Conservation (phyloP, 2,329 filamentous ascomycete species). For the Sphaceloma murrayae region DNA sequence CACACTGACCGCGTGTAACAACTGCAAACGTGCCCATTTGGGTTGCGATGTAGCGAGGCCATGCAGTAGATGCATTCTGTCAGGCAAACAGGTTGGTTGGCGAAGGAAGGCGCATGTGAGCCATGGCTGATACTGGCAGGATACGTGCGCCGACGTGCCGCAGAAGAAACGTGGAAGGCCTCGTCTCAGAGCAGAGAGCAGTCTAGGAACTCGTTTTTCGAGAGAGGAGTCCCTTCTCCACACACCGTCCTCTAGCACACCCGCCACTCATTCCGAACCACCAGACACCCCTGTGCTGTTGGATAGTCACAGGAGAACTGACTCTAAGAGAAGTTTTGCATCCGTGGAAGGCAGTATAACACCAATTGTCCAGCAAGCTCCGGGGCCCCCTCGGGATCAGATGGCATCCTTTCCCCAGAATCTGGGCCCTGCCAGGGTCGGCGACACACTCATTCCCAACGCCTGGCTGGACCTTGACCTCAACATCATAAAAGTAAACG, state of each 20-base stretch:
- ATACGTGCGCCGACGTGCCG: slow-evolving; percentile 71
- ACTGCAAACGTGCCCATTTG: slow-evolving; percentile 76
- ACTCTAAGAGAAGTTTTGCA: slow-evolving; percentile 27
- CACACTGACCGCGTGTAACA: slow-evolving; percentile 75
- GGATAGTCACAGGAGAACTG: slow-evolving; percentile 24
- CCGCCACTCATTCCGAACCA: slow-evolving; percentile 3
- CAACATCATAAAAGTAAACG: slow-evolving; percentile 38
- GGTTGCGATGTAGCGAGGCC: slow-evolving; percentile 59
- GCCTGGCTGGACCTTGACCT: slow-evolving; percentile 42
- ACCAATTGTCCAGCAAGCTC: not conserved
- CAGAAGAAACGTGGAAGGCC: slow-evolving; percentile 78
- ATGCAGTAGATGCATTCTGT: slow-evolving; percentile 66
- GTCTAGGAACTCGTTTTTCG: slow-evolving; percentile 21
- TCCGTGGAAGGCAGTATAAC: slow-evolving; percentile 19
- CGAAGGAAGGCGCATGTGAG: slow-evolving; percentile 11
- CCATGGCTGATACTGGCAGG: slow-evolving; percentile 39
- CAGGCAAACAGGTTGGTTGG: slow-evolving; percentile 55
- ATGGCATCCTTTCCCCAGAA: not conserved
- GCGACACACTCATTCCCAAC: slow-evolving; percentile 22
- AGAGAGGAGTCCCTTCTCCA: slow-evolving; percentile 17
- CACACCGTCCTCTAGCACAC: no score
- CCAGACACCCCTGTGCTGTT: slow-evolving; percentile 20
- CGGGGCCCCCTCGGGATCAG: slow-evolving; percentile 8
- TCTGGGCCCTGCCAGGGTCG: not conserved
- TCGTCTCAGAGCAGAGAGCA: slow-evolving; percentile 59